Base-by-base conservation (phyloP, 495 filamentous ascomycete genomes). In the Pyronema omphalodes region DNA sequence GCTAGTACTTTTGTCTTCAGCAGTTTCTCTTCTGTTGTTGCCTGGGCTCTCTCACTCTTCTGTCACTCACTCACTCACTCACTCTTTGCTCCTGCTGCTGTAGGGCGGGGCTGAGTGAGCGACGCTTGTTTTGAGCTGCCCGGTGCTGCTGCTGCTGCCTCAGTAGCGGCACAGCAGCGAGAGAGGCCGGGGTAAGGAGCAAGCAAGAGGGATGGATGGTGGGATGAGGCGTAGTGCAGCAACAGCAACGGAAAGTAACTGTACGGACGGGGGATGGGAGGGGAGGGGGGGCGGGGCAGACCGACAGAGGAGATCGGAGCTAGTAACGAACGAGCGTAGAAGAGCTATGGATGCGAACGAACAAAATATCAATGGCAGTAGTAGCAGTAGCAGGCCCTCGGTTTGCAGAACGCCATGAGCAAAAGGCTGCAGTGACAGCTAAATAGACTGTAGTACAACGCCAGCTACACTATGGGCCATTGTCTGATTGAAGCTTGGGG, bases 291-390 rank as follows among this genome's bases (percentile, higher is more conserved):
- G 37, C 23, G 19, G 44, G n/a, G 41, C 17, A 34, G 40, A 18
- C n/a, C 6, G 36, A 61, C 44, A 43, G n/a, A 47, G 14, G 34
- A 44, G 47, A 36, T 37, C 41, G 36, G 51, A 45, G 55, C 35
- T 17, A 52, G 17, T 11, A 40, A n/a, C n/a, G n/a, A n/a, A n/a
- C n/a, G n/a, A n/a, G 50, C 36, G 50, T 43, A 43, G 39, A 12
- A 43, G 39, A 43, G 39, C 23, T 29, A 29, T 5, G 23, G 5
- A 29, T 29, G 23, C 23, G 23, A 29, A 29, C 23, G 23, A 29
- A 29, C 23, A 29, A 29, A 29, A 29, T 29, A 29, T 29, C 23
- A 29, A 29, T 29, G n/a, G n/a, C n/a, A n/a, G n/a, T n/a, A n/a
- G n/a, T n/a, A n/a, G n/a, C n/a, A n/a, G n/a, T n/a, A n/a, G n/a